Evolutionary conservation across 2,329 filamentous ascomycete genomes (phyloP).

Genomic region (Daldinia sp.): DNA sequence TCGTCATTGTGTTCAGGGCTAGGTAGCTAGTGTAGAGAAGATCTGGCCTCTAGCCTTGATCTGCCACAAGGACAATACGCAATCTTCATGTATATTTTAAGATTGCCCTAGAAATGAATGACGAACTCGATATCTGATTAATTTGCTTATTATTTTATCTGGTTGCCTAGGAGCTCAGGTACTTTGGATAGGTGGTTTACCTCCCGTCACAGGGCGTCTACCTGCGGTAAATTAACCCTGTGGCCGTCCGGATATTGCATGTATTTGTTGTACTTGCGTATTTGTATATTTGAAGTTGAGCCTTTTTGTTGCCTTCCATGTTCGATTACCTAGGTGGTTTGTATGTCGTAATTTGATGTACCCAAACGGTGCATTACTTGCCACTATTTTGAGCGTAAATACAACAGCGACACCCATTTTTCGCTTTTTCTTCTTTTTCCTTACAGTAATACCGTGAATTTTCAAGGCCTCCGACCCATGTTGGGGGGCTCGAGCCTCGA

Average conservation of each 20-base stretch:
- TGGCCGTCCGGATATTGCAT: not conserved
- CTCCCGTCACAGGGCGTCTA: not conserved
- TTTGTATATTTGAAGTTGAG: not conserved
- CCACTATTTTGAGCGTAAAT: not conserved
- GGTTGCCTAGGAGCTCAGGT: not conserved
- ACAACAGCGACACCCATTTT: not conserved
- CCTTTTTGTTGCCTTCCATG: not conserved
- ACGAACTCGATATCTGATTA: constrained; percentile 18
- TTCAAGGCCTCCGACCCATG: not conserved
- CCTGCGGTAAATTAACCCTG: not conserved
- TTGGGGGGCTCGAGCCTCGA: too few species aligned
- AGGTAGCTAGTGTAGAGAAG: constrained; percentile 5
- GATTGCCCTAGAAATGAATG: constrained; percentile 14
- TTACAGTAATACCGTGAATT: not conserved
- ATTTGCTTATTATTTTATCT: constrained; percentile 3
- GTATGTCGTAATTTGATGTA: not conserved
- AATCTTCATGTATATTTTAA: constrained; percentile 1
- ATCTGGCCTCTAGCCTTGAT: constrained; percentile 25
- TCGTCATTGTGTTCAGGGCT: constrained; percentile 28
- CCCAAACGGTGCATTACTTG: not conserved
- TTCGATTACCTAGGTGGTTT: not conserved
- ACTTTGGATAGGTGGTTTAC: not conserved
- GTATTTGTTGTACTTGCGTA: not conserved
- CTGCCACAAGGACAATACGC: not conserved
- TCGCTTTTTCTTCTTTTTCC: not conserved